Percentiles rank a stretch among this genome's conserved stretches.
Conservation (phyloP, 2,329 filamentous ascomycete species). For the Neofusicoccum umdonicola region DNA sequence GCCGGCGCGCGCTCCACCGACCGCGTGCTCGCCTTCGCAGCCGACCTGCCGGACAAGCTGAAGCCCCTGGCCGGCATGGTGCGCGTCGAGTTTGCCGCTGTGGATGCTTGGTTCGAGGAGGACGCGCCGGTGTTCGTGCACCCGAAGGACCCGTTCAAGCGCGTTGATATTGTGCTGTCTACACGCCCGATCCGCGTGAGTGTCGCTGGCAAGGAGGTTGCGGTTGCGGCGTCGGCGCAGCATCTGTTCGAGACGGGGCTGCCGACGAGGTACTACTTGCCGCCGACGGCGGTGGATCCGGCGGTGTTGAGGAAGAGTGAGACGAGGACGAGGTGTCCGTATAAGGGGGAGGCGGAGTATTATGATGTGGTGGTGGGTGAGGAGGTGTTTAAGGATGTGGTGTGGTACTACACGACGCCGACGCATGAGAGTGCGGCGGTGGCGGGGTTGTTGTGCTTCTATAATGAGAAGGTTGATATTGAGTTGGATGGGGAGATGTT, state of each 20-base stretch:
- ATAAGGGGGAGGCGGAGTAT: conserved; percentile 65
- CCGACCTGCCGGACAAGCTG: conserved; percentile 1
- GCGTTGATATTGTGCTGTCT: conserved; percentile 60
- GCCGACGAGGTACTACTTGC: conserved; percentile 59
- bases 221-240: conserved; percentile 37
- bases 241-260: conserved; percentile 61
- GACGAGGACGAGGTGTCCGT: conserved; percentile 61
- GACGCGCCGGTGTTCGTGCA: conserved; percentile 60
- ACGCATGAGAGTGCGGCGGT: conserved; percentile 56
- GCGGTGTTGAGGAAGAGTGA: conserved; percentile 52
- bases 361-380: conserved; percentile 53
- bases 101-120: conserved; percentile 54
- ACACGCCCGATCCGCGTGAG: conserved; percentile 53
- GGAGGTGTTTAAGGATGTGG: conserved; percentile 48
- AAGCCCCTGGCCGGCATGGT: conserved; percentile 27
- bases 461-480: conserved; percentile 68
- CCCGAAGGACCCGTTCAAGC: conserved; percentile 66
- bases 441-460: conserved; percentile 61
- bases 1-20: conserved; percentile 23
- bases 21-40: conserved; percentile 29
- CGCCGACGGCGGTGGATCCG: conserved; percentile 49
- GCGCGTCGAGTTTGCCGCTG: conserved; percentile 30
- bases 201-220: conserved; percentile 38
- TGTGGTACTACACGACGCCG: conserved; percentile 64
- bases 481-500: conserved; percentile 53